Percentiles rank a stretch among this genome's conserved stretches.
These are phyloP conservation scores for Fistulifera solaris DNA, from an alignment of 108 stramenopile genomes.

Conservation along the genomic window DNA sequence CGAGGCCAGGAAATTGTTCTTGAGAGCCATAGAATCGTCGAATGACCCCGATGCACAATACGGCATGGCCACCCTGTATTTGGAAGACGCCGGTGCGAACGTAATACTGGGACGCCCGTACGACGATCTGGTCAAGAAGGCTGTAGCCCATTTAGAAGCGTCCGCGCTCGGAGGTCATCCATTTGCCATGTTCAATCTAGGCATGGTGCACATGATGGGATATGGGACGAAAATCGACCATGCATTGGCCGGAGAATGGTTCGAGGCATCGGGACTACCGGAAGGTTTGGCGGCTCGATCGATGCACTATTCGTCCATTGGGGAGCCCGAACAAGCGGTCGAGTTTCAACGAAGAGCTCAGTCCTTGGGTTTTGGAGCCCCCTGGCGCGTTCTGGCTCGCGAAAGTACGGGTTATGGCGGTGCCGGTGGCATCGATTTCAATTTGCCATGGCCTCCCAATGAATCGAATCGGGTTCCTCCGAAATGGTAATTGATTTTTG, in stretches of 20 bases:
- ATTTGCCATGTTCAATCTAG: slow-evolving; percentile 15
- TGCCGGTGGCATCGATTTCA: slow-evolving; percentile 3
- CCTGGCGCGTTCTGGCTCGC: slow-evolving; percentile 6
- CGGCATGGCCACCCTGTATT: slow-evolving; percentile 1
- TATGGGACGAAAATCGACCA: background rate
- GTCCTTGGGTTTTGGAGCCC: slow-evolving; percentile 2
- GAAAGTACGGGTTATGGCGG: slow-evolving; percentile 12
- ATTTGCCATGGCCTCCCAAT: slow-evolving; percentile 7
- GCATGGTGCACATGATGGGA: slow-evolving; percentile 6
- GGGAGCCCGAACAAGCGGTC: background rate
- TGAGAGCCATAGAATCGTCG: slow-evolving; percentile 6
- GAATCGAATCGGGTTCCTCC: background rate
- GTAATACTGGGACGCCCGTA: background rate
- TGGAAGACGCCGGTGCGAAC: background rate
- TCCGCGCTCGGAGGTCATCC: slow-evolving; percentile 6
- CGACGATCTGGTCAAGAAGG: background rate
- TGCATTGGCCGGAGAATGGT: slow-evolving; percentile 6
- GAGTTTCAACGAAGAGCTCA: background rate
- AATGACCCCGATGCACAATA: slow-evolving; percentile 12
- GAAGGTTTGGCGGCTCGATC: slow-evolving; percentile 7
- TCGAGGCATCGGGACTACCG: slow-evolving; percentile 7
- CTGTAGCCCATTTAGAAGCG: slow-evolving; percentile 5
- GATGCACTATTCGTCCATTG: background rate
- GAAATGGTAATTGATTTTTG: background rate
- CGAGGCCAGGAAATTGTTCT: background rate